phyloP scores from a whole-genome alignment of 73 alveolate genomes.

The Uronychia setigera region DNA sequence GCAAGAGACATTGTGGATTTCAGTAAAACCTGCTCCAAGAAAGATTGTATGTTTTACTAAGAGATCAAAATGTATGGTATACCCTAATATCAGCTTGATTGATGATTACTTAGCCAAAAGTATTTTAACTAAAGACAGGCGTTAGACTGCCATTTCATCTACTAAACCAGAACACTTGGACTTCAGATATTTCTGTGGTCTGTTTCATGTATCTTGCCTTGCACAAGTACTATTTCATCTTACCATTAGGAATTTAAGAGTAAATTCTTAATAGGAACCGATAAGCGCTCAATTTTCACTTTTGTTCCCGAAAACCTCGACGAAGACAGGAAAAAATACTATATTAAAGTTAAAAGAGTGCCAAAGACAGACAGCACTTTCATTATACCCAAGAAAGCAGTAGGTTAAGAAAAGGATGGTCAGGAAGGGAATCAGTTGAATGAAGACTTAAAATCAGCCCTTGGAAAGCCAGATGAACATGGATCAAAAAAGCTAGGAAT shows the following conservation, averaged over 20 bases:
- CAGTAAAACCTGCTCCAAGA: neutral
- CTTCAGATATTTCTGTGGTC: neutral
- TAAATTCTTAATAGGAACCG: neutral
- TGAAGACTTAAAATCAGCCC: too few species aligned
- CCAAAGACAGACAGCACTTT: too few species aligned
- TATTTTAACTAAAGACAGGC: neutral
- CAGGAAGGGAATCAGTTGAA: too few species aligned
- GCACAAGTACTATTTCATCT: neutral
- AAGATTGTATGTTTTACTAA: neutral
- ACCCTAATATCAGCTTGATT: neutral
- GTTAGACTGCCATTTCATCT: neutral
- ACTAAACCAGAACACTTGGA: neutral
- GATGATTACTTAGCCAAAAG: neutral
- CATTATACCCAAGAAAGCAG: too few species aligned
- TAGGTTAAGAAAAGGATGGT: too few species aligned
- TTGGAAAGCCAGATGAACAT: too few species aligned
- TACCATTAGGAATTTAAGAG: neutral
- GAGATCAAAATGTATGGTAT: neutral
- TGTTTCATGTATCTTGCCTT: neutral
- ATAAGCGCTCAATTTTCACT: neutral
- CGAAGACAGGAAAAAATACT: too few species aligned
- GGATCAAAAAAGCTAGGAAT: too few species aligned
- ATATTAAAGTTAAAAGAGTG: too few species aligned
- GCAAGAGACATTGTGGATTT: constrained; percentile 3
- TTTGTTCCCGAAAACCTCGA: too few species aligned